phyloP scores from a whole-genome alignment of 331 rosid genomes.

The Acacia concinna region DNA sequence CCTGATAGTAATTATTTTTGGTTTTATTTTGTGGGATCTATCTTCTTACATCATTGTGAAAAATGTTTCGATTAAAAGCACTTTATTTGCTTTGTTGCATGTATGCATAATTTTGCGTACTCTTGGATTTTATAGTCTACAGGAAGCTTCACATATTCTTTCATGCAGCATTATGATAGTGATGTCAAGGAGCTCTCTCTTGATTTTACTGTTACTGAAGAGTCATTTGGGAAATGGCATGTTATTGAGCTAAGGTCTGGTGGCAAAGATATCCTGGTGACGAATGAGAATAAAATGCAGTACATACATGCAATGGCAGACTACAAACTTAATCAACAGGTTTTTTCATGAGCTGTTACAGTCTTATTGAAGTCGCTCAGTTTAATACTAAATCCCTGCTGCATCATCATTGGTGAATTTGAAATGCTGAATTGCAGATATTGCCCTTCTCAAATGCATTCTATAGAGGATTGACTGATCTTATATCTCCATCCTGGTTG shows the following conservation, averaged over 20 bases:
- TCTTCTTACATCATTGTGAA: background rate
- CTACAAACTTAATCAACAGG: slow-evolving; percentile 97
- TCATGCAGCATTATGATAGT: slow-evolving; percentile 77
- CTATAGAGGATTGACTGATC: slow-evolving; percentile 86
- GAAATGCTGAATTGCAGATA: slow-evolving; percentile 62
- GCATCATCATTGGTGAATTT: slow-evolving; percentile 24
- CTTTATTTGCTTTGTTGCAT: slow-evolving; percentile 15
- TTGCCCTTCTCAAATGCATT: slow-evolving; percentile 86
- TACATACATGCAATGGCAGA: slow-evolving; percentile 95
- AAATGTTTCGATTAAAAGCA: background rate
- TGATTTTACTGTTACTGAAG: slow-evolving; percentile 96
- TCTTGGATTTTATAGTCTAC: slow-evolving; percentile 23
- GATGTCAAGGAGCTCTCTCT: slow-evolving; percentile 79
- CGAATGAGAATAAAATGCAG: slow-evolving; percentile 92
- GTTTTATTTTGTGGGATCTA: slow-evolving; percentile 11
- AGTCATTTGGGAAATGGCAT: slow-evolving; percentile 77
- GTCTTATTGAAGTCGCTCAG: slow-evolving; percentile 20
- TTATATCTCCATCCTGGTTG: slow-evolving; percentile 95
- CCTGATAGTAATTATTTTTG: slow-evolving; percentile 18
- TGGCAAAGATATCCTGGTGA: slow-evolving; percentile 82
- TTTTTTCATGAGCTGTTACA: slow-evolving; percentile 37
- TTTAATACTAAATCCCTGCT: slow-evolving; percentile 12
- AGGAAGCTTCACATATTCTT: slow-evolving; percentile 33
- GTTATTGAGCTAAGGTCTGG: slow-evolving; percentile 86
- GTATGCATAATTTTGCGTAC: slow-evolving; percentile 25